Evolutionary conservation across 352 stramenopile species (phyloP).

Genomic region (Globisporangium parvum): DNA sequence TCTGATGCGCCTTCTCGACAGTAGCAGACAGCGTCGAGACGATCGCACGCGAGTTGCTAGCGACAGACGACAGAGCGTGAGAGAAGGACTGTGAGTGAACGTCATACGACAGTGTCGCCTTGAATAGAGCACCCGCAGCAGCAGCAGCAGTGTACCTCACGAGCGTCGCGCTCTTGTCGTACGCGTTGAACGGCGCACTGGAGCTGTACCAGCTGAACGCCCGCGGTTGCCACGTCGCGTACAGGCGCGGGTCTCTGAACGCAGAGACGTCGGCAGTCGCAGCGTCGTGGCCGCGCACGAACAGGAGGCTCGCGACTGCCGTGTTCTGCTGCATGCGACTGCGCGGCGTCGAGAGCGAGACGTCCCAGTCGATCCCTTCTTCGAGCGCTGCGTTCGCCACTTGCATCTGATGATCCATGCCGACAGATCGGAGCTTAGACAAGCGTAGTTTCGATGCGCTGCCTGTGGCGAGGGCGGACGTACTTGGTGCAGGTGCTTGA

Average conservation of each 20-base stretch:
- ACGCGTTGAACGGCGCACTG: slow-evolving; percentile 32
- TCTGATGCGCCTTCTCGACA: slow-evolving; percentile 55
- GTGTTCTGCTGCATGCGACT: slow-evolving; percentile 25
- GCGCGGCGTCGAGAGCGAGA: slow-evolving; percentile 24
- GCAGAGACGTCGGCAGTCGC: slow-evolving; percentile 14
- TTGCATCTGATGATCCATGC: slow-evolving; percentile 38
- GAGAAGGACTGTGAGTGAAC: neutral
- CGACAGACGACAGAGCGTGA: too few relatives aligned
- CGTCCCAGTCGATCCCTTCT: slow-evolving; percentile 56
- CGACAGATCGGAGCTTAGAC: neutral
- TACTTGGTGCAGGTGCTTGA: slow-evolving; percentile 70
- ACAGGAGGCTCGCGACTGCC: slow-evolving; percentile 39
- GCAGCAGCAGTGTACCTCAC: slow-evolving; percentile 22
- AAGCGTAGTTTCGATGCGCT: too few relatives aligned
- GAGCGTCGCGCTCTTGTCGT: slow-evolving; percentile 64
- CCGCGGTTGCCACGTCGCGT: slow-evolving; percentile 28
- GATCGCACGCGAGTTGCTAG: slow-evolving; percentile 63
- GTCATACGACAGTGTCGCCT: too few relatives aligned
- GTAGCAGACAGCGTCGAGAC: slow-evolving; percentile 39
- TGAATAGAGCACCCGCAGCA: too few relatives aligned
- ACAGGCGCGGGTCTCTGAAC: slow-evolving; percentile 44
- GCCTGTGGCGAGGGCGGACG: neutral
- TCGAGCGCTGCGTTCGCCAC: slow-evolving; percentile 49
- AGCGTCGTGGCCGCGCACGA: slow-evolving; percentile 36
- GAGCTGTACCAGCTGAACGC: slow-evolving; percentile 33